Conservation (phyloP, 2,329 filamentous ascomycete genomes). For the Alternaria sp. region DNA sequence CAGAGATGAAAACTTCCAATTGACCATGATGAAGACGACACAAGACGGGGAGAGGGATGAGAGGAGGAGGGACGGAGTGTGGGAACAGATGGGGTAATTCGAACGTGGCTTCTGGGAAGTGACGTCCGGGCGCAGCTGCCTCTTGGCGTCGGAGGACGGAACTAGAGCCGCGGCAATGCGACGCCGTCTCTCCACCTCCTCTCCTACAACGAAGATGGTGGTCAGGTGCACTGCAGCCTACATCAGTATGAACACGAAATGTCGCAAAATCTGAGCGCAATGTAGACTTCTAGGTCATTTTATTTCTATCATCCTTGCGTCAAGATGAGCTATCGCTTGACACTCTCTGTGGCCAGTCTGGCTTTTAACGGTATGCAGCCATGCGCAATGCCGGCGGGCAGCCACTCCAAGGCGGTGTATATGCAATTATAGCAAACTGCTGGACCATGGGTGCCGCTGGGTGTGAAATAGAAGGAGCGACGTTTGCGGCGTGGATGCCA, state of each 20-base stretch:
- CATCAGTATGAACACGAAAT: not conserved
- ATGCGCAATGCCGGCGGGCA: conserved; percentile 17
- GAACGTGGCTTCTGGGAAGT: conserved; percentile 42
- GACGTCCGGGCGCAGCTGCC: conserved; percentile 27
- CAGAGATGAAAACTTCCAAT: conserved; percentile 73
- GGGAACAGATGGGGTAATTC: conserved; percentile 23
- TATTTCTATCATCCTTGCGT: too few relatives aligned
- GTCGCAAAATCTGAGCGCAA: not conserved
- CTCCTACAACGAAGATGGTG: not conserved
- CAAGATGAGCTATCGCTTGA: not conserved
- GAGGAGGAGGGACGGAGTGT: conserved; percentile 10
- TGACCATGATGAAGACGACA: conserved; percentile 65
- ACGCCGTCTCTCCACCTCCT: conserved; percentile 12
- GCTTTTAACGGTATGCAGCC: conserved; percentile 17
- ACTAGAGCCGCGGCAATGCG: conserved; percentile 15
- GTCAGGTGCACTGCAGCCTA: not conserved
- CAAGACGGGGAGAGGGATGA: conserved; percentile 18
- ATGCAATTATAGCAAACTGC: conserved; percentile 15
- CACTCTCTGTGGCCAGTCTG: not conserved
- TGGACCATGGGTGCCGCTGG: conserved; percentile 9
- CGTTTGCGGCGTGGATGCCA: conserved; percentile 11
- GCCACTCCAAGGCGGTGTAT: conserved; percentile 19
- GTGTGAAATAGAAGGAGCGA: conserved; percentile 5
- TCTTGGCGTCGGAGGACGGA: conserved; percentile 18
- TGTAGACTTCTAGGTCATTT: not conserved